Percentiles rank a stretch among this genome's conserved stretches.
phyloP scores from a whole-genome alignment of 2,329 filamentous ascomycete genomes.

The Neoscytalidium dimidiatum region DNA sequence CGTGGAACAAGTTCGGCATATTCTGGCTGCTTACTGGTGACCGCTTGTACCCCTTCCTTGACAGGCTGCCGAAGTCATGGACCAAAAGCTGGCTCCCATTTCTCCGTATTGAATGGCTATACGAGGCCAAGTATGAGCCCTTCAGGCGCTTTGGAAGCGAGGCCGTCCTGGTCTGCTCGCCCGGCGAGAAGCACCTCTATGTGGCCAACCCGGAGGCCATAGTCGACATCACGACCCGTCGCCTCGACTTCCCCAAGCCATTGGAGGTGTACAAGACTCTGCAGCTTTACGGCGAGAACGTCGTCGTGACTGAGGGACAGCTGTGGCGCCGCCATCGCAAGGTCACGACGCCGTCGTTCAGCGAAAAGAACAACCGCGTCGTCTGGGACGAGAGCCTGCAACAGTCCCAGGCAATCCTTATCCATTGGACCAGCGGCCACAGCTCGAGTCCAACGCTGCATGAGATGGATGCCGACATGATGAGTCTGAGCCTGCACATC shows the following conservation, averaged over 20 bases:
- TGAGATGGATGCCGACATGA: conserved; percentile 64
- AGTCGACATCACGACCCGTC: conserved; percentile 63
- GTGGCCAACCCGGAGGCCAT: conserved; percentile 67
- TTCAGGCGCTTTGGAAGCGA: conserved; percentile 63
- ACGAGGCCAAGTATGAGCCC: conserved; percentile 55
- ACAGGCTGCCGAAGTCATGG: conserved; percentile 55
- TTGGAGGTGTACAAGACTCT: conserved; percentile 60
- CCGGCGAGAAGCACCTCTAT: conserved; percentile 55
- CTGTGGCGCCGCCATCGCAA: conserved; percentile 75
- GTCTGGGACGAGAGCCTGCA: conserved; percentile 65
- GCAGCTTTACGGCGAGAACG: conserved; percentile 69
- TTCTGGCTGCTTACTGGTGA: conserved; percentile 59
- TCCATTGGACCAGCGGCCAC: conserved; percentile 34
- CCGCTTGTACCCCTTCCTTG: conserved; percentile 59
- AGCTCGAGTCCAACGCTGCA: conserved; percentile 47
- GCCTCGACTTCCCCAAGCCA: conserved; percentile 73
- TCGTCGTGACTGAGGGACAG: conserved; percentile 69
- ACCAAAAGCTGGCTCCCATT: conserved; percentile 61
- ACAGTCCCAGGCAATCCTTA: conserved; percentile 54
- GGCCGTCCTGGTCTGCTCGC: conserved; percentile 65
- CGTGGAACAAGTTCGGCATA: conserved; percentile 51
- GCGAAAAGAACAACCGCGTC: conserved; percentile 71
- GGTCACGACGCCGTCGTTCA: conserved; percentile 70
- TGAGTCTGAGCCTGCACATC: conserved; percentile 61
- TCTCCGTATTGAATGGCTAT: conserved; percentile 63